A percentile compares a stretch with the other conserved stretches of the same genome.
phyloP scores from a whole-genome alignment of 2,329 filamentous ascomycete species.

The Coniochaeta hoffmannii region DNA sequence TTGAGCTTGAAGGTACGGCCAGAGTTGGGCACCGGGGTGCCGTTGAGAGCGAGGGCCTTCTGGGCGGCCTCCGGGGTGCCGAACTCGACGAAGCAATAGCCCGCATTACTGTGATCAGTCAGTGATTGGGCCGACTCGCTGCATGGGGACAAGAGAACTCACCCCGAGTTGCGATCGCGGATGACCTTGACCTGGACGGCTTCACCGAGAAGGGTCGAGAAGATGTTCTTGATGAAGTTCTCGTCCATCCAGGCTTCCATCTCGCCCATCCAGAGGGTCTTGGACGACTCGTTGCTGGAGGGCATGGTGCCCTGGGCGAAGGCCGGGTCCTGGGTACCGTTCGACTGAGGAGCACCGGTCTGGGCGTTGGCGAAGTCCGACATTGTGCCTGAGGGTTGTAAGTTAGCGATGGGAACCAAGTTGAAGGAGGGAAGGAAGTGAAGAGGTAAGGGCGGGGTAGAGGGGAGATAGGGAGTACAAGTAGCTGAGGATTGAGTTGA shows the following conservation, averaged over 20 bases:
- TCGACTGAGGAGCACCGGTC: slow-evolving; percentile 13
- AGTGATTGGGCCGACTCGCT: slow-evolving; percentile 5
- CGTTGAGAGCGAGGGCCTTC: slow-evolving; percentile 87
- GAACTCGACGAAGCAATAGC: slow-evolving; percentile 98
- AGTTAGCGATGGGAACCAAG: neutral
- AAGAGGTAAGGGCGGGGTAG: too few species aligned
- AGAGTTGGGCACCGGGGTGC: slow-evolving; percentile 85
- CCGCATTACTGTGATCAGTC: slow-evolving; percentile 65
- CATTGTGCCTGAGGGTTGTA: slow-evolving; percentile 16
- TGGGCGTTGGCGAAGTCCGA: slow-evolving; percentile 12
- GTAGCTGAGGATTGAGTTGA: too few species aligned
- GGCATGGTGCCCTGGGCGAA: slow-evolving; percentile 15
- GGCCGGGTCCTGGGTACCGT: slow-evolving; percentile 18
- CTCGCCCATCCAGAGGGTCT: slow-evolving; percentile 81
- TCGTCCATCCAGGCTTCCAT: slow-evolving; percentile 99
- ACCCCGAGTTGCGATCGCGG: slow-evolving; percentile 98
- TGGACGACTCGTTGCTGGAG: slow-evolving; percentile 36
- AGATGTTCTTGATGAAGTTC: slow-evolving; percentile 94
- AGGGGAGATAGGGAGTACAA: too few species aligned
- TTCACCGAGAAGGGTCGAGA: slow-evolving; percentile 81
- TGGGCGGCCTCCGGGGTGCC: slow-evolving; percentile 71
- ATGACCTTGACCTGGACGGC: slow-evolving; percentile 99
- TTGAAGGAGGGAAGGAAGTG: neutral
- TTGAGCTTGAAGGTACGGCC: slow-evolving; percentile 96
- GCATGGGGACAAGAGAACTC: slow-evolving; percentile 16